Evolutionary conservation across 2,329 filamentous ascomycete species (phyloP).

Genomic region (Hymenoscyphus scutula): DNA sequence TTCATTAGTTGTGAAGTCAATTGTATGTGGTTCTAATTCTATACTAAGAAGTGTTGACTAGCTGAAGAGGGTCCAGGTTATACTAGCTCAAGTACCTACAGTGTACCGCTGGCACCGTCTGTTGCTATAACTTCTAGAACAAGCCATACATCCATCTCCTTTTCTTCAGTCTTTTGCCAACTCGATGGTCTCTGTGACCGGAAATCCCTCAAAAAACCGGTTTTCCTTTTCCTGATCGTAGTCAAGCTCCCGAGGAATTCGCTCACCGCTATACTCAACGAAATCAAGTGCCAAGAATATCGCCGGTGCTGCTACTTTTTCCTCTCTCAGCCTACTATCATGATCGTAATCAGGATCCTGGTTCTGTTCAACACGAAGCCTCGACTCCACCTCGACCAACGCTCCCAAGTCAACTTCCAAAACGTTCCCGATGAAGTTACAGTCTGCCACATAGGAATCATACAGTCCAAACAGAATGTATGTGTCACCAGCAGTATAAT

Average conservation of each 20-base stretch:
- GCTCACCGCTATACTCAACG: neutral
- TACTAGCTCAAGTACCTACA: too few species aligned
- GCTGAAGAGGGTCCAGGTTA: too few species aligned
- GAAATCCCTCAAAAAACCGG: neutral
- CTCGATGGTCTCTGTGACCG: too few species aligned
- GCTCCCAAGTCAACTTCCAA: neutral
- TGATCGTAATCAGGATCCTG: neutral
- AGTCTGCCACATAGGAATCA: neutral
- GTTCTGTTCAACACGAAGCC: neutral
- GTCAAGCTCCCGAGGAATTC: neutral
- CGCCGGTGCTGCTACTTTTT: neutral
- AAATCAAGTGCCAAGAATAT: neutral
- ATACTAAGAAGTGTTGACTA: too few species aligned
- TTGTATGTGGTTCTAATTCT: too few species aligned
- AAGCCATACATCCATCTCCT: too few species aligned
- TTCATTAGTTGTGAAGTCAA: too few species aligned
- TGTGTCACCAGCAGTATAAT: conserved; percentile 1
- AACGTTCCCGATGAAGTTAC: neutral
- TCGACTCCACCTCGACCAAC: neutral
- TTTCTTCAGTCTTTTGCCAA: too few species aligned
- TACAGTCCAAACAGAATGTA: neutral
- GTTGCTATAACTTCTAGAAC: too few species aligned
- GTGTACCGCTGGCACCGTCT: too few species aligned
- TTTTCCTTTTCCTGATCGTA: neutral
- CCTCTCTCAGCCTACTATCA: neutral